phyloP scores from a whole-genome alignment of 2,329 filamentous ascomycete genomes.

The Colletotrichum acutatum region DNA sequence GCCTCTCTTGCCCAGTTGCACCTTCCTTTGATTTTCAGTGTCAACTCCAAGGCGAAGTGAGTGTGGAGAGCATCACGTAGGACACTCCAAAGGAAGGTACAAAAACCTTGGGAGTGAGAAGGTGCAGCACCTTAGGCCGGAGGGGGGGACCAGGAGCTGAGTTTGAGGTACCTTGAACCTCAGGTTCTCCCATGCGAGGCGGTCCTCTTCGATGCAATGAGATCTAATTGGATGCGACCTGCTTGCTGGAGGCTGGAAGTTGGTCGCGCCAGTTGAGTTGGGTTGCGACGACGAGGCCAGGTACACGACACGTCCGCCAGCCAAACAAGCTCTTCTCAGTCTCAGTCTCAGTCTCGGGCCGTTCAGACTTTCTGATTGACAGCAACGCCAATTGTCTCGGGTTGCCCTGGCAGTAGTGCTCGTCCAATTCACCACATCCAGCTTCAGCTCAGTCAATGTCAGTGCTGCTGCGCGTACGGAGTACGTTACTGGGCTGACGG shows the following conservation, averaged over 20 bases:
- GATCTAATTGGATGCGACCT: background rate
- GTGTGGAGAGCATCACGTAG: conserved; percentile 28
- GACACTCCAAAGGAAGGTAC: conserved; percentile 12
- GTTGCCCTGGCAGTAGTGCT: conserved; percentile 22
- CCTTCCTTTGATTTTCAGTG: conserved; percentile 6
- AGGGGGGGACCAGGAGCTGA: background rate
- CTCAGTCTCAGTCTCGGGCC: background rate
- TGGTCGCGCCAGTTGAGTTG: background rate
- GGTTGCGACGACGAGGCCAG: background rate
- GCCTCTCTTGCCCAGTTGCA: background rate
- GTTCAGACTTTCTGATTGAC: background rate
- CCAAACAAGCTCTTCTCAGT: background rate
- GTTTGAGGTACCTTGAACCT: background rate
- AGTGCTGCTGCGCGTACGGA: conserved; percentile 11
- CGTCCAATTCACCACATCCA: conserved; percentile 6
- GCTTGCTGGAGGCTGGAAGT: background rate
- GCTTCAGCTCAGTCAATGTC: background rate
- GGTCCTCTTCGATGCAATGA: background rate
- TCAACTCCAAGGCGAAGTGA: conserved; percentile 18
- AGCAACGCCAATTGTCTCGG: conserved; percentile 22
- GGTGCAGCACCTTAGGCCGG: background rate
- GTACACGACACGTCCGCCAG: background rate
- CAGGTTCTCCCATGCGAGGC: background rate
- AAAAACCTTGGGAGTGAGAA: background rate
- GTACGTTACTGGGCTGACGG: conserved; percentile 5